Evolutionary conservation across 495 filamentous ascomycete genomes (phyloP), one percentile per base, ranked within the genome.

Genomic region (Schizothecium vesticola): DNA sequence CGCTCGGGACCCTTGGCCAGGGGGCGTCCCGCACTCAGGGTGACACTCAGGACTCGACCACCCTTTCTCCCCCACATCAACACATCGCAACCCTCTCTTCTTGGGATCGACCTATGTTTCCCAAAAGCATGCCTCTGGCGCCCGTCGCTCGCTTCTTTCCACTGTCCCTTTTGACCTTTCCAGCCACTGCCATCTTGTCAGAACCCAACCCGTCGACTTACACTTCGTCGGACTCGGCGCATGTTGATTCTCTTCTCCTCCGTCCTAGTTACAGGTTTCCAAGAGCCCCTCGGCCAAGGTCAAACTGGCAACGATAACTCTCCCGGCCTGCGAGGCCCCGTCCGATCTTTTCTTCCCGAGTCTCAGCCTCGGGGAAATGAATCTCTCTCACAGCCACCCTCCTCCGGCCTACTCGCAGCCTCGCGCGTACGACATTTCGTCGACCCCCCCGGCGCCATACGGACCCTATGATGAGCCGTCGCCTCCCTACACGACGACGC

Each of bases 321-420:
- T 80, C 75, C 74, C 78, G 75, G 73, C 73, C 65, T 75, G 72
- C 74, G 68, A 72, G 69, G 63, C 72, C 61, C 55, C 67, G 33
- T 67, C 67, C 63, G 76, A 71, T 64, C 63, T 67, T 57, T 68
- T 76, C 70, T 75, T 77, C 75, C 69, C 72, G 70, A 77, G 74
- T 71, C 76, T 75, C 69, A 74, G 69, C 61, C 70, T 51, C 25
- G 70, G 66, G 69, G 63, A 61, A 59, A 71, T 72, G 68, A 74
- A 70, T 57, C 59, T 66, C 21, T 59, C 57, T 28, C 67, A 64
- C n/a, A 71, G 61, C 29, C 64, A 69, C 23, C 59, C 25, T 31
- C 31, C 66, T 56, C 57, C 68, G 28, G 67, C 43, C 25, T 24
- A 67, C 16, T 33, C 64, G n/a, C 67, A 56, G 24, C 12, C 61